Conservation (phyloP, 2,329 filamentous ascomycete species). For the Penicillium sp. region DNA sequence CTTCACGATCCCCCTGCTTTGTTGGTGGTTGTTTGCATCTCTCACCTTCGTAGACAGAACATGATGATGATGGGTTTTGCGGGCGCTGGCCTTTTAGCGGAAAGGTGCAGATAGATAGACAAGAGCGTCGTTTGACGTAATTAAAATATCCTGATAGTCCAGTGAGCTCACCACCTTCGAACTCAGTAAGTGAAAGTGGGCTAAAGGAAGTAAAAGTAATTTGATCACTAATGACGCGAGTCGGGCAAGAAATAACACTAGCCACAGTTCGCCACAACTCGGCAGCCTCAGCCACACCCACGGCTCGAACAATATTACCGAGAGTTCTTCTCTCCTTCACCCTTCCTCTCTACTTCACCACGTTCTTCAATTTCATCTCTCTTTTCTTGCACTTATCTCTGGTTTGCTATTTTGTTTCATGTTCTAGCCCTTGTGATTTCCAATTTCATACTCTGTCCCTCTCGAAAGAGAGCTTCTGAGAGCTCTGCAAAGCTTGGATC, state of each 20-base stretch:
- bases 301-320: constrained; percentile 18
- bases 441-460: constrained; percentile 16
- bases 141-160: background rate
- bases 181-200: background rate
- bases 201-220: background rate
- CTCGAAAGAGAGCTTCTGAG: constrained; percentile 37
- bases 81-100: constrained; percentile 1
- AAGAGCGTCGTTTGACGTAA: background rate
- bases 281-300: constrained; percentile 20
- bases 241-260: constrained; percentile 6
- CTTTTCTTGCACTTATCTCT: constrained; percentile 17
- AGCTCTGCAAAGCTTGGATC: constrained; percentile 29
- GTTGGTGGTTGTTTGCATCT: background rate
- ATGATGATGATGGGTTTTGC: constrained; percentile 43
- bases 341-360: constrained; percentile 23
- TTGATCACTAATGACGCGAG: constrained; percentile 5
- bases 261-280: constrained; percentile 11
- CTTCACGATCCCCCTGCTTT: background rate
- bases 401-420: constrained; percentile 21
- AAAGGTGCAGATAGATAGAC: background rate
- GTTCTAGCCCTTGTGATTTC: constrained; percentile 15
- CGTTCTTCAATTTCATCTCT: constrained; percentile 24
- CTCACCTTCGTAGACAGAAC: constrained; percentile 67
- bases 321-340: constrained; percentile 23
- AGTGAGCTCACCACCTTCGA: background rate